Evolutionary conservation across 495 filamentous ascomycete species (phyloP), one percentile per base, ranked within the genome.

Genomic region (Tetracladium setigerum): DNA sequence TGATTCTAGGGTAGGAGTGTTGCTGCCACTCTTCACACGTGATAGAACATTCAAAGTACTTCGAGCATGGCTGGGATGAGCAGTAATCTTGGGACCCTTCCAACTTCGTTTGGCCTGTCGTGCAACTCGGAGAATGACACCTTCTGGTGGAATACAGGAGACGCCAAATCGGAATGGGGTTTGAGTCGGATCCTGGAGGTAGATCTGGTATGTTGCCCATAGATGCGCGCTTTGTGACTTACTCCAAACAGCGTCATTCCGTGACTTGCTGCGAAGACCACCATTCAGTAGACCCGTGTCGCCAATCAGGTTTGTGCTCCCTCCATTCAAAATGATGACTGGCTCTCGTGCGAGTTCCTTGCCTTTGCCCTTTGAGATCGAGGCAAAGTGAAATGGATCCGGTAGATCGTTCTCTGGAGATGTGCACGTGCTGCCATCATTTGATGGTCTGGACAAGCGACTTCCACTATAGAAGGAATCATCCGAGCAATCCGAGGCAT

Each of bases 151-250:
- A 32, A 90, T 79, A 46, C 78, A 77, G 43, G 87, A 90, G 16
- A 91, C 89, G 13, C 89, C 78, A 68, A 87, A 84, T 56, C 90
- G 89, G 67, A 97, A 91, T 0, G 92, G 92, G 1, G 92, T 98
- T 22, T 95, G 84, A 9, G 84, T 89, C 30, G 92, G 90, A 62
- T 97, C 89, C 53, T 89, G 84, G 10, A 96, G 69, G 59, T 95
- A 98, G 9, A 85, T 62, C 53, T 86, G 69, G 59, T 95, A 97
- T 2, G 86, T 89, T 30, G 85, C 81, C 94, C 94, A 97, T 24
- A 98, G 65, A 60, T 98, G 92, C 31, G 83, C 81, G 64, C 90
- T 89, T 87, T 95, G 94, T 15, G 88, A 84, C 38, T 82, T 76
- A 2, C 86, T 94, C 89, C 90, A 98, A 10, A 34, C 46, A 1